Base-by-base conservation (phyloP, 352 stramenopile species). In the Stramenopiles sp. region DNA sequence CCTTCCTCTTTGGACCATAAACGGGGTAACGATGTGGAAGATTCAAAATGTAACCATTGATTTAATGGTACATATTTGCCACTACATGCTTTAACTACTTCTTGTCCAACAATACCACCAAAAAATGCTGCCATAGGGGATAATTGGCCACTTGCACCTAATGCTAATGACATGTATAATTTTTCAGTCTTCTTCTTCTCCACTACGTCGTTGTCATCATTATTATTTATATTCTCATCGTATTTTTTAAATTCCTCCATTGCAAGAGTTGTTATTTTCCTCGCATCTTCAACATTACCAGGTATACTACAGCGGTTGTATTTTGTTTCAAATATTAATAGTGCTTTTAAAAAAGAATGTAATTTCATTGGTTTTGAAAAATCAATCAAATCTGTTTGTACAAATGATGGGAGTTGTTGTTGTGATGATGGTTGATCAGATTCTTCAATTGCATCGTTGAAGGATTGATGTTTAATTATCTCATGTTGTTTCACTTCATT, bases 61-160 rank as follows among this genome's bases (percentile, higher is more conserved):
- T 91, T 90, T 65, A 93, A 63, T 4, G 89, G 88, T 6, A 88
- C 90, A 63, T 92, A 93, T 78, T 93, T 93, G 76, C 89, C 89
- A 53, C 38, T 53, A 13, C 38, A 53, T 53, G 38, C 91, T 84
- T 98, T 98, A 85, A 99, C 94, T 43, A 98, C 87, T 87, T 99
- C 96, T 82, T 99, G 96, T 1, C 94, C 95, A 63, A 98, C 79
- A 63, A 98, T 92, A 31, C 96, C 95, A 27, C 95, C 96, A 63
- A 98, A 83, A 31, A 99, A 95, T 30, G 95, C 94, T 80, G 91
- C 96, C 38, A 98, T 88, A 0, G 94, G 93, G 74, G 90, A 90
- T 30, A 98, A 79, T 65, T 93, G 87, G 7, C 86, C 81, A 23
- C 86, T 76, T 0, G 84, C 81, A 63, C 88, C 84, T 7, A 81